These are phyloP conservation scores for Bondarzewia mesenterica DNA, from an alignment of 1,284 basidiomycete species.

Conservation along the genomic window DNA sequence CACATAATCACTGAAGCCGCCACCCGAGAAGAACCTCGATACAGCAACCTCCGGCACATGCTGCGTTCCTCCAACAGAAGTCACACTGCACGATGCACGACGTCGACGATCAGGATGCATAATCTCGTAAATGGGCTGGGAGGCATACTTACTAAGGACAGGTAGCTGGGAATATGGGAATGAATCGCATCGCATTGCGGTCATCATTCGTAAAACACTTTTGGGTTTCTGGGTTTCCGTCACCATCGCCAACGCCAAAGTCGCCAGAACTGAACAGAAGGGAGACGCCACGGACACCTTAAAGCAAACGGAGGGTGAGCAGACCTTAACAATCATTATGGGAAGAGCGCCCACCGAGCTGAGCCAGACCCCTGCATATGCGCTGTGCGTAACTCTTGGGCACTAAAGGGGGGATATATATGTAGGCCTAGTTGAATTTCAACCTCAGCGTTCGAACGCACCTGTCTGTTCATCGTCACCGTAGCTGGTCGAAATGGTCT, in stretches of 20 bases:
- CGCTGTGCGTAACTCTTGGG: constrained; percentile 53
- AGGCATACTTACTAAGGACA: constrained; percentile 36
- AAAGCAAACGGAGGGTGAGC: not conserved
- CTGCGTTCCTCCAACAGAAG: constrained; percentile 53
- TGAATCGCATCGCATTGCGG: constrained; percentile 41
- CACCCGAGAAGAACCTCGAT: constrained; percentile 43
- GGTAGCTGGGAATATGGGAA: constrained; percentile 53
- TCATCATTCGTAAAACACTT: constrained; percentile 55
- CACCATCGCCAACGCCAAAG: constrained; percentile 58
- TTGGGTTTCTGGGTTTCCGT: constrained; percentile 38
- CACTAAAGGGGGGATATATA: constrained; percentile 26
- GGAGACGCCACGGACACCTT: constrained; percentile 57
- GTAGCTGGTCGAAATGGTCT: constrained; percentile 56
- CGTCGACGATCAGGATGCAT: not conserved
- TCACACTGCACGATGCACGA: constrained; percentile 30
- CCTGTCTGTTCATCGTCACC: constrained; percentile 68
- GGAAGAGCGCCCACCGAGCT: constrained; percentile 33
- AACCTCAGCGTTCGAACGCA: constrained; percentile 14
- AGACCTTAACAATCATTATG: not conserved
- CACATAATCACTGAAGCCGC: constrained; percentile 59
- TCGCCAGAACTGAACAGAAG: constrained; percentile 62
- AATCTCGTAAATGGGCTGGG: constrained; percentile 9
- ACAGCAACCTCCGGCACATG: constrained; percentile 49
- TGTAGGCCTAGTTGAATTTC: not conserved
- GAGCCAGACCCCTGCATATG: constrained; percentile 57